Evolutionary conservation across 2,329 filamentous ascomycete species (phyloP), one percentile per base, ranked within the genome.

Genomic region (Metarhizium rileyi): DNA sequence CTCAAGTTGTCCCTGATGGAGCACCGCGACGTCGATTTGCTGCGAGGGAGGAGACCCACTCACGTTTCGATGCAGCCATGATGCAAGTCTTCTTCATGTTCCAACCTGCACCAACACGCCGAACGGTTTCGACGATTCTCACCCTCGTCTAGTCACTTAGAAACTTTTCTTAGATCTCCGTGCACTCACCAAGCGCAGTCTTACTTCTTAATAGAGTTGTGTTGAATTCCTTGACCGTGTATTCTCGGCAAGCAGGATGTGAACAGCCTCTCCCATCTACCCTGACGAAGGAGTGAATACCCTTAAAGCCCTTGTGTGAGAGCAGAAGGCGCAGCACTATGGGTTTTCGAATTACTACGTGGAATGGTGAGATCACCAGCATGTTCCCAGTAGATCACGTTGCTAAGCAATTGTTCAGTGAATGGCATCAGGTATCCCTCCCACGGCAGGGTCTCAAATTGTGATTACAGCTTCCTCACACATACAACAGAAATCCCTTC

Each of bases 301-400:
- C 12, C 10, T 22, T 8, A 25, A 7, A n/a, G 43, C 26, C 30
- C 14, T 30, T 14, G 8, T 28, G 8, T 4, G 43, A 45, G 26
- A 23, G n/a, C 8, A 5, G 7, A 26, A 6, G 10, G 25, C 5
- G 44, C 22, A 46, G 10, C 50, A 75, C 60, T 20, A 90, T 90
- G 86, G 77, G 75, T 16, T 72, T 94, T 55, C 83, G 89, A 53
- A 88, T 95, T 59, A 93, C 87, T 3, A 87, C 86, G 14, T 91
- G 87, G 87, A 91, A 91, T 69, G 87, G 86, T 87, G 66, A 63
- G 76, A 57, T 18, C 12, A 2, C 20, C 28, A 23, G 23, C 14
- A 44, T 51, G 52, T 43, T 14, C n/a, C 18, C 18, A 20, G n/a
- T 10, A 20, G 4, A 49, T 20, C 27, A 4, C 18, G 40, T 38